Percentiles rank a stretch among this genome's conserved stretches.
Evolutionary conservation across 1,284 basidiomycete genomes (phyloP).

Genomic region (Fomitopsis pinicola): DNA sequence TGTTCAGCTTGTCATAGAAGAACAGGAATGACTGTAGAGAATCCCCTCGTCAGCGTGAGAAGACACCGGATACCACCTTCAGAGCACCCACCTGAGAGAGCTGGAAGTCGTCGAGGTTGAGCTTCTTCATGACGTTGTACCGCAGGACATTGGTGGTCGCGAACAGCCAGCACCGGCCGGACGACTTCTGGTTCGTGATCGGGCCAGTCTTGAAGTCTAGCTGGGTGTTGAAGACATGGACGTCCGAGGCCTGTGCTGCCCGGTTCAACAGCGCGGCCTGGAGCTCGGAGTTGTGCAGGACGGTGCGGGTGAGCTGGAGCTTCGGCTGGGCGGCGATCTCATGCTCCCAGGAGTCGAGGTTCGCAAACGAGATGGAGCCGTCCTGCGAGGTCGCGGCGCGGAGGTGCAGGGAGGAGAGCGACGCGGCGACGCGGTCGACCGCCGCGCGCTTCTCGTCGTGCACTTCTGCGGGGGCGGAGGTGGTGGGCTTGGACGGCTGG

Average conservation of each 20-base stretch:
- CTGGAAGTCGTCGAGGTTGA: slow-evolving; percentile 85
- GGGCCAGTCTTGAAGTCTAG: slow-evolving; percentile 80
- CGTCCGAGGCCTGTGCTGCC: slow-evolving; percentile 57
- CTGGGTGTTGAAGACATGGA: slow-evolving; percentile 82
- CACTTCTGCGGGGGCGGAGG: slow-evolving; percentile 23
- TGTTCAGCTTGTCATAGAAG: slow-evolving; percentile 96
- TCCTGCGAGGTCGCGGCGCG: slow-evolving; percentile 32
- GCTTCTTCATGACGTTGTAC: slow-evolving; percentile 80
- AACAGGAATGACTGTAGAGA: slow-evolving; percentile 72
- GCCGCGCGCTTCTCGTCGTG: slow-evolving; percentile 30
- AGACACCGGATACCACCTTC: background rate
- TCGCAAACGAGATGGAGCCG: slow-evolving; percentile 56
- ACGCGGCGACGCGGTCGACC: slow-evolving; percentile 13
- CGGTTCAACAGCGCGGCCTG: slow-evolving; percentile 64
- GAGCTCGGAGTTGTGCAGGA: slow-evolving; percentile 76
- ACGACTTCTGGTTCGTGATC: slow-evolving; percentile 84
- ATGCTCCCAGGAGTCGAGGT: slow-evolving; percentile 64
- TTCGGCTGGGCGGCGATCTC: slow-evolving; percentile 56
- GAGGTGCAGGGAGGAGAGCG: slow-evolving; percentile 17
- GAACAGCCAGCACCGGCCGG: slow-evolving; percentile 91
- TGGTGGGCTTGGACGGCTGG: slow-evolving; percentile 37
- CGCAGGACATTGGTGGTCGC: slow-evolving; percentile 87
- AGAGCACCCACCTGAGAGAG: slow-evolving; percentile 64
- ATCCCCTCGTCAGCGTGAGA: background rate
- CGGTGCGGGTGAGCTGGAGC: slow-evolving; percentile 73